Evolutionary conservation across 1,284 basidiomycete species (phyloP), one percentile per base, ranked within the genome.

Genomic region (Rhodotorula glutinis): DNA sequence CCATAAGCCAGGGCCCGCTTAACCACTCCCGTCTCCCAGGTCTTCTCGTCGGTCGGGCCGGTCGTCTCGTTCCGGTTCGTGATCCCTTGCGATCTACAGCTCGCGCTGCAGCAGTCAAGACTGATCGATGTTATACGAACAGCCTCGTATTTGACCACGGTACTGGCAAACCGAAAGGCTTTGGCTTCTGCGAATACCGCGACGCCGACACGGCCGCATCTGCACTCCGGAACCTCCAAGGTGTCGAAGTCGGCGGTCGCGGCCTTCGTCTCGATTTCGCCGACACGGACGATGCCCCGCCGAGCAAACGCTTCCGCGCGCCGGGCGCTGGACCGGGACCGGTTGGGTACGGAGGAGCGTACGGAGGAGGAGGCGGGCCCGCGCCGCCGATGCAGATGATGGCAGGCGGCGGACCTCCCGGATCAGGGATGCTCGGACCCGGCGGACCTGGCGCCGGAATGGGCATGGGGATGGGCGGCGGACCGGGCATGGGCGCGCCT

Each of bases 131-230:
- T 9, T 5, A 13, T 30, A 29, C 14, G 17, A 43, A 25, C 76
- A 94, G 93, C 77, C 86, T 96, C 71, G 94, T 98, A 60, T 97
- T 93, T 80, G 95, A 98, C 82, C 84, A 91, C 74, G 90, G 92
- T 66, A 96, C 93, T 25, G 93, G 94, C 64, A 92, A 95, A 79
- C 91, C 93, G 57, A 92, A 91, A 80, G 95, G 96, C 21, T 98
- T 96, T 78, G 95, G 69, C 53, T 76, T 75, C 58, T 73, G 69
- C 65, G 70, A 73, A 53, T 75, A 70, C 61, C 63, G 65, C 52
- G 95, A 98, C 79, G 89, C 94, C 77, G 92, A 96, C 79, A 98
- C 94, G 13, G 89, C 89, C 2, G 80, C 83, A 21, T 91, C 89
- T 44, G 91, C 91, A 47, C 88, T 93, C 47, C 85, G 91, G 72